These are phyloP conservation scores for Phytophthora citricola DNA, from an alignment of 352 stramenopile genomes.

Conservation along the genomic window DNA sequence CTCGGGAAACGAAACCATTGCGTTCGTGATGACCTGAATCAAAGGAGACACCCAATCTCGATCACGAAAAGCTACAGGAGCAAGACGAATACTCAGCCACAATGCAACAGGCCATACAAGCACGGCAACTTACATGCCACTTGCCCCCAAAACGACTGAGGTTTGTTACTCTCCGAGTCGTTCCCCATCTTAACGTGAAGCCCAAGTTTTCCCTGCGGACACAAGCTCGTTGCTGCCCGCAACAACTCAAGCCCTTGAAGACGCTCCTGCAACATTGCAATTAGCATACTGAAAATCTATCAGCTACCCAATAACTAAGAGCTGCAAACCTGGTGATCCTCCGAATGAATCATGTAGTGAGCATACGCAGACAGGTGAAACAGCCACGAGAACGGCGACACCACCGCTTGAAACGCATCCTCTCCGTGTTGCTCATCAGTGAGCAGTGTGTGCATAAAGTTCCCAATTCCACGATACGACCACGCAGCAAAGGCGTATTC, in stretches of 20 bases:
- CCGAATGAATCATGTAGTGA: slow-evolving; percentile 46
- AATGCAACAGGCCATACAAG: background rate
- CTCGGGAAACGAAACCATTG: slow-evolving; percentile 74
- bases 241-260: slow-evolving; percentile 42
- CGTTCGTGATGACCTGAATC: slow-evolving; percentile 68
- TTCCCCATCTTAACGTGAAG: background rate
- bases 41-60: slow-evolving; percentile 67
- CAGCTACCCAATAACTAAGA: background rate
- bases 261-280: slow-evolving; percentile 33
- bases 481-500: slow-evolving; percentile 70
- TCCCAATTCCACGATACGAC: slow-evolving; percentile 54
- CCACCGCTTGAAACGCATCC: slow-evolving; percentile 23
- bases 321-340: slow-evolving; percentile 38
- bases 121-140: slow-evolving; percentile 19
- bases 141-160: slow-evolving; percentile 28
- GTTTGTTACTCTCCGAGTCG: background rate
- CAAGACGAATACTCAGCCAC: no score
- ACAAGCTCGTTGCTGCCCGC: slow-evolving; percentile 13
- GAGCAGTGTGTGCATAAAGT: slow-evolving; percentile 46
- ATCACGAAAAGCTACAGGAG: slow-evolving; percentile 36
- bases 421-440: slow-evolving; percentile 16
- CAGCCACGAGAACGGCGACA: slow-evolving; percentile 54
- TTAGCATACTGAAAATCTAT: background rate
- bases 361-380: slow-evolving; percentile 51
- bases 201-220: slow-evolving; percentile 31